These are phyloP conservation scores for Panellus pusillus DNA, from an alignment of 768 basidiomycete species.

Conservation along the genomic window DNA sequence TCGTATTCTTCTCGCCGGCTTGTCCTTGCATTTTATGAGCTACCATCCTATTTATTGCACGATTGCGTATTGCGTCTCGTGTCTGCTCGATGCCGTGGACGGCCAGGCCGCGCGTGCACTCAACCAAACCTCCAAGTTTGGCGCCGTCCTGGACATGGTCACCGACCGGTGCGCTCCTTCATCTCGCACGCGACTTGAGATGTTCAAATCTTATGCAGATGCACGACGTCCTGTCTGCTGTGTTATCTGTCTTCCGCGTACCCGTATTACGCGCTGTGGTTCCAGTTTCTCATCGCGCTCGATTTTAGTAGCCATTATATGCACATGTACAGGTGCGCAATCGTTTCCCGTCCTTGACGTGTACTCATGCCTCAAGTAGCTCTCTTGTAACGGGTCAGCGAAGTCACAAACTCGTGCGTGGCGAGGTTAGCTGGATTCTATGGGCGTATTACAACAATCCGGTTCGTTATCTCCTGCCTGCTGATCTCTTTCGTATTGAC, in stretches of 20 bases:
- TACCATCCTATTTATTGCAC: conserved; percentile 94
- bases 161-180: conserved; percentile 77
- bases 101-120: conserved; percentile 88
- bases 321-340: conserved; percentile 95
- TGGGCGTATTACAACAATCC: conserved; percentile 93
- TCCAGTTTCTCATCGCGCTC: conserved; percentile 94
- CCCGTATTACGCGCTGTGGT: conserved; percentile 77
- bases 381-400: conserved; percentile 92
- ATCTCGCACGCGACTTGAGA: conserved; percentile 1
- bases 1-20: conserved; percentile 85
- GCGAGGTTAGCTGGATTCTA: conserved; percentile 89
- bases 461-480: conserved; percentile 46
- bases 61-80: conserved; percentile 83
- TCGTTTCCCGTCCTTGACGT: background rate
- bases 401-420: conserved; percentile 91
- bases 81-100: conserved; percentile 92
- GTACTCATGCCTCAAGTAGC: conserved; percentile 40
- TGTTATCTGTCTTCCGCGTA: conserved; percentile 93
- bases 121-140: conserved; percentile 93
- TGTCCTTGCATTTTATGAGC: conserved; percentile 91
- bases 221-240: conserved; percentile 92
- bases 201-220: conserved; percentile 47
- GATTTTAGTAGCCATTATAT: conserved; percentile 99
- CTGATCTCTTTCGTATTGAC: background rate
- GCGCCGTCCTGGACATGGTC: conserved; percentile 98